Evolutionary conservation across 2,329 filamentous ascomycete genomes (phyloP).

Genomic region (Clarireedia homoeocarpa): DNA sequence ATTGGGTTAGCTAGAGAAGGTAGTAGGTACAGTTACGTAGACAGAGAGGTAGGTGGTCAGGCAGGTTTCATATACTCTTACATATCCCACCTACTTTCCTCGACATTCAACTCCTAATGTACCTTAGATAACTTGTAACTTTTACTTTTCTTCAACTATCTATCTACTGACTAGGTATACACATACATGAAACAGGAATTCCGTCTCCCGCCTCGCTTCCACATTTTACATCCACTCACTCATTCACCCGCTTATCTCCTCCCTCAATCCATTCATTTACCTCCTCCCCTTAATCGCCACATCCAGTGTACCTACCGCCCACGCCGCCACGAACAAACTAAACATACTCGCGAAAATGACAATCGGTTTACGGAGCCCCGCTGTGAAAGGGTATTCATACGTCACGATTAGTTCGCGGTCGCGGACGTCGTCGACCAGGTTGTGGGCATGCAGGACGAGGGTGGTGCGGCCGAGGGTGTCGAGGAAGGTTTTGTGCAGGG

Average conservation of each 20-base stretch:
- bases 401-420: slow-evolving; percentile 77
- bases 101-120: too few species aligned
- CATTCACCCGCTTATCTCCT: not conserved
- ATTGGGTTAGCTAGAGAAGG: too few species aligned
- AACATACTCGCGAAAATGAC: slow-evolving; percentile 69
- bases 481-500: slow-evolving; percentile 80
- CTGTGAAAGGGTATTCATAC: slow-evolving; percentile 73
- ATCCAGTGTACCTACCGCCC: slow-evolving; percentile 52
- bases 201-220: too few species aligned
- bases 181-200: too few species aligned
- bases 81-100: too few species aligned
- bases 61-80: too few species aligned
- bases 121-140: too few species aligned
- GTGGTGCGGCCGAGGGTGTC: slow-evolving; percentile 86
- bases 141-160: too few species aligned
- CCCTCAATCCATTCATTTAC: slow-evolving; percentile 5
- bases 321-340: slow-evolving; percentile 65
- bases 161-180: too few species aligned
- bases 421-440: slow-evolving; percentile 84
- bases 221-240: too few species aligned
- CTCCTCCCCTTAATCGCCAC: slow-evolving; percentile 24
- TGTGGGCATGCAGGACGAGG: slow-evolving; percentile 71
- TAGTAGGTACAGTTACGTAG: too few species aligned
- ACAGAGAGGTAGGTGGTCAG: too few species aligned
- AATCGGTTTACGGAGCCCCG: slow-evolving; percentile 77